Conservation (phyloP, 192 early-diverging fungal genomes). For the Backusella westeae region DNA sequence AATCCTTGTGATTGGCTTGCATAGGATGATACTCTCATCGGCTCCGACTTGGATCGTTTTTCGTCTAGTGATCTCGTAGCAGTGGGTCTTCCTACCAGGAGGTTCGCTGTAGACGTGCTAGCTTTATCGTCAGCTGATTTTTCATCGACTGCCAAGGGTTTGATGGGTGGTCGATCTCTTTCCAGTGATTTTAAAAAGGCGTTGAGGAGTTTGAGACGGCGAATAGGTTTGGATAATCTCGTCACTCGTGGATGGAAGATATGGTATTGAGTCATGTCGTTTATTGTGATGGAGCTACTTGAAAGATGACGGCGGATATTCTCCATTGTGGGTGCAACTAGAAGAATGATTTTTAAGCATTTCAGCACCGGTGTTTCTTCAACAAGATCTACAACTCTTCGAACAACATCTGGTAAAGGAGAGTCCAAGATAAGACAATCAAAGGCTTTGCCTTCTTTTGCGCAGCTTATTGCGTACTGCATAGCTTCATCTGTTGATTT, state of each 20-base stretch:
- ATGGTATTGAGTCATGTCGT: not conserved
- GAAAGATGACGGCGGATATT: constrained; percentile 17
- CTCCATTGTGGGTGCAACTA: constrained; percentile 18
- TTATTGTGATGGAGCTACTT: not conserved
- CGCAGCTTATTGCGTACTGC: not conserved
- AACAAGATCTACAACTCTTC: not conserved
- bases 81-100: not conserved
- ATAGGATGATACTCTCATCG: not conserved
- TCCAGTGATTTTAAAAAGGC: not conserved
- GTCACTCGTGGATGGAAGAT: constrained; percentile 13
- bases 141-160: not conserved
- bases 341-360: not conserved
- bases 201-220: constrained; percentile 16
- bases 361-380: constrained; percentile 5
- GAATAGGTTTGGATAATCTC: constrained; percentile 24
- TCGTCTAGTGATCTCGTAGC: not conserved
- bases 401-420: not conserved
- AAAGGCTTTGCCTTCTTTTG: not conserved
- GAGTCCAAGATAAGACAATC: constrained; percentile 21
- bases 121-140: not conserved
- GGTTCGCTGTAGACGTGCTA: not conserved
- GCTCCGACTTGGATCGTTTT: not conserved
- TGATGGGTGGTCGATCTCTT: not conserved
- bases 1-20: constrained; percentile 9
- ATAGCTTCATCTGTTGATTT: constrained; percentile 3